Percentiles rank a stretch among this genome's conserved stretches.
These are phyloP conservation scores for Periconia macrospinosa DNA, from an alignment of 2,329 filamentous ascomycete species.

Conservation along the genomic window DNA sequence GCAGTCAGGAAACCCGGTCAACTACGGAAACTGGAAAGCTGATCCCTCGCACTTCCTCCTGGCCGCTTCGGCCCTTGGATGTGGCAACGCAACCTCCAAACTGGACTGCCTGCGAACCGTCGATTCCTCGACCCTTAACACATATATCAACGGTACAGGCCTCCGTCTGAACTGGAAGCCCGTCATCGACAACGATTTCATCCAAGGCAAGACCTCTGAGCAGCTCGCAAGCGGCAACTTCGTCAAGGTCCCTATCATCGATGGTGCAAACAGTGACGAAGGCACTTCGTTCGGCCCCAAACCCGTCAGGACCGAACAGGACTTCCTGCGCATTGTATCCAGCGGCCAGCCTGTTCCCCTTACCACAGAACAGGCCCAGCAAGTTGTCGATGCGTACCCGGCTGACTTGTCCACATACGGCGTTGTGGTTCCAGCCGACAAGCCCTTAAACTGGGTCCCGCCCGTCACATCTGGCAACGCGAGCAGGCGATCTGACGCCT, in stretches of 20 bases:
- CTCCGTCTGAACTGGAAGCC: conserved; percentile 40
- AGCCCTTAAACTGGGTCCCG: conserved; percentile 24
- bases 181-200: conserved; percentile 59
- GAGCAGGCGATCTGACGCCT: conserved; percentile 57
- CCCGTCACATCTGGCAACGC: conserved; percentile 37
- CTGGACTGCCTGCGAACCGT: conserved; percentile 58
- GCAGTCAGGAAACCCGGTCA: conserved; percentile 46
- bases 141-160: conserved; percentile 51
- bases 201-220: conserved; percentile 55
- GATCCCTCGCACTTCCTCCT: conserved; percentile 62
- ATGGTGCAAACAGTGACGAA: conserved; percentile 68
- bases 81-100: conserved; percentile 8
- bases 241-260: conserved; percentile 65
- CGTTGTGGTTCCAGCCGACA: neutral
- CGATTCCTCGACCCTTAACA: conserved; percentile 62
- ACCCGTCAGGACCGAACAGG: conserved; percentile 58
- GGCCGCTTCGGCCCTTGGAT: conserved; percentile 32
- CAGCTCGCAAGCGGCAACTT: conserved; percentile 62
- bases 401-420: conserved; percentile 2
- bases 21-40: conserved; percentile 25
- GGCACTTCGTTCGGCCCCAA: conserved; percentile 59
- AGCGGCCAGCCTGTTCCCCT: conserved; percentile 21
- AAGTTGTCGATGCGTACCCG: conserved; percentile 34
- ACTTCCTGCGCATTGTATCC: conserved; percentile 51
- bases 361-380: conserved; percentile 21